Percentiles rank a stretch among this genome's conserved stretches.
These are phyloP conservation scores for Monosporascus sp. DNA, from an alignment of 2,329 filamentous ascomycete species.

Conservation along the genomic window DNA sequence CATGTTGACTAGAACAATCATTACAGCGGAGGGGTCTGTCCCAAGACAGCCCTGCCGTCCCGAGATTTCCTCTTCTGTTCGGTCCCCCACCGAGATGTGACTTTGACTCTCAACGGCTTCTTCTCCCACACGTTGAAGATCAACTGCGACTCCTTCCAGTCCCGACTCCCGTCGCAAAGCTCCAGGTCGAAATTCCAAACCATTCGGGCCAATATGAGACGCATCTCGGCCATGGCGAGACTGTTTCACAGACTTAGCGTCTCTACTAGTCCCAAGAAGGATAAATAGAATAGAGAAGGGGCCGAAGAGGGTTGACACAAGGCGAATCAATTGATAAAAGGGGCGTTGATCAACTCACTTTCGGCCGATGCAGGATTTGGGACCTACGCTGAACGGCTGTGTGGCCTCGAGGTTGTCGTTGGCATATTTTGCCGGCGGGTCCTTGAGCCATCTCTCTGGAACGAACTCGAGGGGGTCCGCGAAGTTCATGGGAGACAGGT, in stretches of 20 bases:
- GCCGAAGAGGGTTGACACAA: neutral
- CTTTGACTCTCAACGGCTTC: neutral
- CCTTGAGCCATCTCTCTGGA: conserved; percentile 10
- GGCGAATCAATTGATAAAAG: neutral
- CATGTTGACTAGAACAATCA: too few species aligned
- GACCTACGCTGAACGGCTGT: conserved; percentile 7
- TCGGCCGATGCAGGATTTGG: conserved; percentile 9
- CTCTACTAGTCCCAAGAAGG: neutral
- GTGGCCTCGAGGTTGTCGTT: conserved; percentile 2
- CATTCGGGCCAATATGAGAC: conserved; percentile 4
- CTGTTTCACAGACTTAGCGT: neutral
- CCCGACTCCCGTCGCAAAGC: neutral
- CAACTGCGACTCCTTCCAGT: conserved; percentile 6
- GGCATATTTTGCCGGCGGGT: conserved; percentile 1
- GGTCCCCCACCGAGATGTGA: too few species aligned
- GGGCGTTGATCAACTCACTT: conserved; percentile 2
- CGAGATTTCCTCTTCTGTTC: too few species aligned
- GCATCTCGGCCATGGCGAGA: conserved; percentile 8
- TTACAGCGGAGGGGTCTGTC: too few species aligned
- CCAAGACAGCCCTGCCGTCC: too few species aligned
- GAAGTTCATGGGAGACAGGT: conserved; percentile 5
- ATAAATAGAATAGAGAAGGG: too few species aligned
- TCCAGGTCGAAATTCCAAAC: conserved; percentile 8
- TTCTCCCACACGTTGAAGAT: conserved; percentile 7
- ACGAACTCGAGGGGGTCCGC: conserved; percentile 8